These are phyloP conservation scores for Ceratocystis colombiana DNA, from an alignment of 2,329 filamentous ascomycete species.

Conservation along the genomic window DNA sequence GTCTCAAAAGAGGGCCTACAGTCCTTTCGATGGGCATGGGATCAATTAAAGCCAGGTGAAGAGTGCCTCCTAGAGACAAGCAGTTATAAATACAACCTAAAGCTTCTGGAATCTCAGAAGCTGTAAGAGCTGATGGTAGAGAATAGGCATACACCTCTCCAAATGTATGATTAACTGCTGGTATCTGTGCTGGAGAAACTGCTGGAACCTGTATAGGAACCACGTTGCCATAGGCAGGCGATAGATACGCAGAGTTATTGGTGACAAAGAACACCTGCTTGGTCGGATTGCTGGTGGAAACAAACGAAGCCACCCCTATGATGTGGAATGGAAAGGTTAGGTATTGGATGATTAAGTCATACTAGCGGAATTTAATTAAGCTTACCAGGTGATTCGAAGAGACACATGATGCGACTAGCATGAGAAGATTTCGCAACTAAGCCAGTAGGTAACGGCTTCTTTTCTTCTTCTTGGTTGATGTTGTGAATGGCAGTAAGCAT, in stretches of 20 bases:
- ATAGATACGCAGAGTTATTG: conserved; percentile 27
- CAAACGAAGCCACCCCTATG: conserved; percentile 41
- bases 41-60: conserved; percentile 54
- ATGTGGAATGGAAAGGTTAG: neutral
- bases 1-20: conserved; percentile 46
- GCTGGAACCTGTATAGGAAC: conserved; percentile 36
- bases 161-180: conserved; percentile 38
- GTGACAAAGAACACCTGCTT: conserved; percentile 41
- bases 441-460: conserved; percentile 2
- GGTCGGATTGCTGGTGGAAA: conserved; percentile 38
- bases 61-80: conserved; percentile 44
- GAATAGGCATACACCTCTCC: conserved; percentile 43
- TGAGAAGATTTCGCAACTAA: conserved; percentile 18
- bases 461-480: conserved; percentile 30
- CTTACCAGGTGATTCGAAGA: conserved; percentile 44
- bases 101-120: conserved; percentile 46
- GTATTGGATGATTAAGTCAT: neutral
- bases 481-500: conserved; percentile 49
- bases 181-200: conserved; percentile 33
- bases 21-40: conserved; percentile 47
- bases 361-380: neutral
- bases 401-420: conserved; percentile 35
- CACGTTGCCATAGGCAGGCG: conserved; percentile 34
- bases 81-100: conserved; percentile 48
- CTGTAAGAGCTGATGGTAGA: conserved; percentile 48